These are phyloP conservation scores for Pichia sp. DNA, from an alignment of 1,139 yeast species.

Conservation along the genomic window DNA sequence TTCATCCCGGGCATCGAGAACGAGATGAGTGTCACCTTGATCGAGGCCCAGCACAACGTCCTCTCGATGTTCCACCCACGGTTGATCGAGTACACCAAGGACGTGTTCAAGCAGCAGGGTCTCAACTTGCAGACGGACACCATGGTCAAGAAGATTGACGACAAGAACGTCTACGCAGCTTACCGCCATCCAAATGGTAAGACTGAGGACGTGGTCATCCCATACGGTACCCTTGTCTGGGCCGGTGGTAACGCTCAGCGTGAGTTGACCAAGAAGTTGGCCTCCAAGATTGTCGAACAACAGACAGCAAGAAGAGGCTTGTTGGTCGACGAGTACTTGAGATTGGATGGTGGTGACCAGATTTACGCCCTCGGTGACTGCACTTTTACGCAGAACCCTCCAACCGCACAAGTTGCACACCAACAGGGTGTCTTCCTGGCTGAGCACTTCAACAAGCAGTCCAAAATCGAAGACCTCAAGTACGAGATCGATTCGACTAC, in stretches of 20 bases:
- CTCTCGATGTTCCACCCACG: constrained; percentile 53
- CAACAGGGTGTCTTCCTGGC: constrained; percentile 57
- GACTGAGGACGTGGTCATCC: constrained; percentile 39
- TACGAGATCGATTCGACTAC: constrained; percentile 22
- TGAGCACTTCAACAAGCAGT: constrained; percentile 44
- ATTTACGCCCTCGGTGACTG: constrained; percentile 60
- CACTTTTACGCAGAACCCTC: constrained; percentile 57
- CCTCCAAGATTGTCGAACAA: constrained; percentile 51
- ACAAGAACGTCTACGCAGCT: constrained; percentile 44
- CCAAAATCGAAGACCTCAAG: constrained; percentile 47
- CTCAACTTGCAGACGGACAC: constrained; percentile 51
- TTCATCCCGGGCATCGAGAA: constrained; percentile 58
- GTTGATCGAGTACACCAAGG: constrained; percentile 54
- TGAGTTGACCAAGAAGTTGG: constrained; percentile 43
- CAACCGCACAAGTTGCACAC: constrained; percentile 64
- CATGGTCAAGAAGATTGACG: constrained; percentile 54
- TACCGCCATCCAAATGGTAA: constrained; percentile 44
- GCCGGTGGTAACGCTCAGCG: constrained; percentile 64
- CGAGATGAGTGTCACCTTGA: constrained; percentile 51
- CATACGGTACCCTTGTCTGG: constrained; percentile 62
- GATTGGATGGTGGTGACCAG: constrained; percentile 50
- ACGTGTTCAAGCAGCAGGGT: constrained; percentile 51
- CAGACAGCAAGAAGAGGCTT: constrained; percentile 58
- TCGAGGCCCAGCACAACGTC: constrained; percentile 58
- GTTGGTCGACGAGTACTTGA: constrained; percentile 47